A percentile compares a stretch with the other conserved stretches of the same genome.
Conservation (phyloP, 2,329 filamentous ascomycete genomes). For the Colletotrichum acutatum region DNA sequence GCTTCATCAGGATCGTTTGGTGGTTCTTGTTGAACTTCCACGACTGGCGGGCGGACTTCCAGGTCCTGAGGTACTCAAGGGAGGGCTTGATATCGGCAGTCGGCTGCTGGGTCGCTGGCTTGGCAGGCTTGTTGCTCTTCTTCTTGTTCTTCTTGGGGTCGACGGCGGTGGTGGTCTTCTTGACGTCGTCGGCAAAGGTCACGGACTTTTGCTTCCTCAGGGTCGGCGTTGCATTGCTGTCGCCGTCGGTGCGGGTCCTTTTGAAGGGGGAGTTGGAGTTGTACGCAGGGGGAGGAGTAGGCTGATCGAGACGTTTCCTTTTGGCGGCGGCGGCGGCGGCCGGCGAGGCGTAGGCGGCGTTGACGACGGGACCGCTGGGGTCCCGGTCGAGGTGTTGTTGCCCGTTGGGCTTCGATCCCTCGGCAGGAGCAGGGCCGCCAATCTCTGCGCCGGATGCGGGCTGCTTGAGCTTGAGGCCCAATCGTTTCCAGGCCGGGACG, state of each 20-base stretch:
- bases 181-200: conserved; percentile 59
- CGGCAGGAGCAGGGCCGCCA: conserved; percentile 32
- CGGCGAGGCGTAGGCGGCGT: conserved; percentile 22
- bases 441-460: conserved; percentile 39
- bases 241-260: conserved; percentile 41
- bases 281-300: conserved; percentile 30
- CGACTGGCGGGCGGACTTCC: conserved; percentile 73
- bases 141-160: conserved; percentile 45
- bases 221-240: conserved; percentile 35
- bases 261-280: conserved; percentile 40
- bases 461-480: conserved; percentile 71
- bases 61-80: conserved; percentile 81
- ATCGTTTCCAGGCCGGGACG: conserved; percentile 70
- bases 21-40: conserved; percentile 99
- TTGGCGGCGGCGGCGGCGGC: conserved; percentile 37
- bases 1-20: conserved; percentile 86
- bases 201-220: conserved; percentile 57
- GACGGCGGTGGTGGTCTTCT: conserved; percentile 38
- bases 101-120: conserved; percentile 50
- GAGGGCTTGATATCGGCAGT: conserved; percentile 67
- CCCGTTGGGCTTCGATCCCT: conserved; percentile 41
- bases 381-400: conserved; percentile 35
- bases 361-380: conserved; percentile 32
- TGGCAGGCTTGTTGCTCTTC: conserved; percentile 47
- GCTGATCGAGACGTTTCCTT: conserved; percentile 37